Conservation (phyloP, 208 protist genomes). For the Leishmania amazonensis region DNA sequence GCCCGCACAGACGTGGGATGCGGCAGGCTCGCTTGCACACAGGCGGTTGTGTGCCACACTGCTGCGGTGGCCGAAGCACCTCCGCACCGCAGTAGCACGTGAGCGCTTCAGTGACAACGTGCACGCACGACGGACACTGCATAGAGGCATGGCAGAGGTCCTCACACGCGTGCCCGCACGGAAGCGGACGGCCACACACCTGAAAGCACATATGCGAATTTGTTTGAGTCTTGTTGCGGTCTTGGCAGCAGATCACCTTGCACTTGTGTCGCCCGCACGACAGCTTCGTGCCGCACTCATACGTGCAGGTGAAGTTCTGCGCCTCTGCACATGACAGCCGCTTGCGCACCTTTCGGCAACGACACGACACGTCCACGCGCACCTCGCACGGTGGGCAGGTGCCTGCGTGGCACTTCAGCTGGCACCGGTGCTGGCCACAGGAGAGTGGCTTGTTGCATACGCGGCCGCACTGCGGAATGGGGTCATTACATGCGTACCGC, state of each 20-base stretch:
- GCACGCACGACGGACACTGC: slow-evolving; percentile 65
- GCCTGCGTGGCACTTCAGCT: slow-evolving; percentile 53
- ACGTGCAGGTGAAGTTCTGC: slow-evolving; percentile 48
- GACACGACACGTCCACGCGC: slow-evolving; percentile 43
- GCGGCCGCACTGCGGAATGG: slow-evolving; percentile 60
- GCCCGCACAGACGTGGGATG: slow-evolving; percentile 42
- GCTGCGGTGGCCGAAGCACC: slow-evolving; percentile 65
- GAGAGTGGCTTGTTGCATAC: slow-evolving; percentile 63
- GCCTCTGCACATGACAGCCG: slow-evolving; percentile 50
- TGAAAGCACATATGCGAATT: slow-evolving; percentile 48
- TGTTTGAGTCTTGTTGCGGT: slow-evolving; percentile 46
- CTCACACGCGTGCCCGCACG: slow-evolving; percentile 73
- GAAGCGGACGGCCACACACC: slow-evolving; percentile 60
- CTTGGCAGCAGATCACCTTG: slow-evolving; percentile 53
- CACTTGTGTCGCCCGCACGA: slow-evolving; percentile 80
- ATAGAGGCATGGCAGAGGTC: slow-evolving; percentile 67
- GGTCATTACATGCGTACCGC: slow-evolving; percentile 55
- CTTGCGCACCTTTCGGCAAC: slow-evolving; percentile 53
- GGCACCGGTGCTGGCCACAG: slow-evolving; percentile 65
- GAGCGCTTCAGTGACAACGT: slow-evolving; percentile 56
- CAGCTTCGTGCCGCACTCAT: slow-evolving; percentile 66
- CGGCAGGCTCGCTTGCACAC: slow-evolving; percentile 56
- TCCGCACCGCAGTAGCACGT: slow-evolving; percentile 60
- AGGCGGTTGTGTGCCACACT: slow-evolving; percentile 67
- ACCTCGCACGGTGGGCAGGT: slow-evolving; percentile 49